Evolutionary conservation across 164 flowering plant genomes (phyloP).

Genomic region (Euptelea pleiosperma): DNA sequence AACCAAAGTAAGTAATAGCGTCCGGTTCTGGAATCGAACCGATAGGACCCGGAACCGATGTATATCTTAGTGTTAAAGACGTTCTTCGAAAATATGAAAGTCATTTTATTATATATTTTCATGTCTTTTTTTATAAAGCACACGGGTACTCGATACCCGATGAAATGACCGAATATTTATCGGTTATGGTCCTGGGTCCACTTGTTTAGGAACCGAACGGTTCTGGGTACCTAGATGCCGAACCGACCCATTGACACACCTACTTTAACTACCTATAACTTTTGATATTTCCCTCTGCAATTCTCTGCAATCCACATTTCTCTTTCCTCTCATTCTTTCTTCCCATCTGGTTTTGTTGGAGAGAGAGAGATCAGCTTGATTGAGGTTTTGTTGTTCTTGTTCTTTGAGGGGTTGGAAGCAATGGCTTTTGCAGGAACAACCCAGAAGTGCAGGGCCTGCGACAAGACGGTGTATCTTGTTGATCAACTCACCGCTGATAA

Average conservation of each 20-base stretch:
- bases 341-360: not conserved
- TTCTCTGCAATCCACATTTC: conserved; percentile 24
- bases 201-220: no score
- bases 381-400: not conserved
- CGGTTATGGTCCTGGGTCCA: no score
- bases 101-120: no score
- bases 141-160: no score
- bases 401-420: conserved; percentile 6
- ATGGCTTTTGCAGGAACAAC: conserved; percentile 95
- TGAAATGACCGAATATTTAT: no score
- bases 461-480: conserved; percentile 81
- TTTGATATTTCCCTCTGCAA: conserved; percentile 31
- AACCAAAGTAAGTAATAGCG: no score
- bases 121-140: no score
- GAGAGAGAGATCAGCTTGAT: not conserved
- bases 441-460: conserved; percentile 88
- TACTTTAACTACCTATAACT: conserved; percentile 20
- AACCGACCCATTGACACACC: no score
- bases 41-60: no score
- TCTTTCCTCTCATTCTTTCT: conserved; percentile 11
- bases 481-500: conserved; percentile 86
- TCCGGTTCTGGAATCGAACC: no score
- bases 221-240: conserved; percentile 14
- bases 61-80: no score
- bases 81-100: no score